Base-by-base conservation (phyloP, 345 rosid species). In the Trapa incisa region DNA sequence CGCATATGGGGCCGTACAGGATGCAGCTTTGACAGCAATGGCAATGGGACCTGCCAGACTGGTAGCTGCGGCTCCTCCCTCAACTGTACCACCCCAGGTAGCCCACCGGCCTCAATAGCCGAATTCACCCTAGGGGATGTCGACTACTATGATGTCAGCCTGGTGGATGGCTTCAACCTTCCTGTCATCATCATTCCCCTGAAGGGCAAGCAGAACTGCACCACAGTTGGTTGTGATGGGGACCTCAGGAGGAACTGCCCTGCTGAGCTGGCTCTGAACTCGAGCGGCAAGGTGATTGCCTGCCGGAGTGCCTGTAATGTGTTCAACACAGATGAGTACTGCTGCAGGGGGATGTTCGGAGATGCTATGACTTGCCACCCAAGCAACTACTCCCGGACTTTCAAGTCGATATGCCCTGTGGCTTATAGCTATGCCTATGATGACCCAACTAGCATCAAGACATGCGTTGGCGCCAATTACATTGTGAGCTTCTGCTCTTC, bases 1-100 rank as follows among this genome's bases (percentile, higher is more conserved):
- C 81, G 92, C 54, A 81, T 84, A 60, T 87, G 92, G 92, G 89
- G 82, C 32, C 67, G 92, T 47, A 84, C 92, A 1, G 82, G 82
- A 32, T 87, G 89, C 72, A 47, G 62, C 5, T 84, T 87, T 6
- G 76, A 80, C 45, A 67, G 73, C 39, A 77, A 66, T 11, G 80
- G 79, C 37, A 68, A n/a, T 0, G 82, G 81, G 17, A 17, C 78
- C 2, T 87, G 89, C 72, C 84, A 78, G 57, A 84, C 89, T 2
- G 89, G 89, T 8, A 62, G 73, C 50, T 87, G 89, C 45, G 89
- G 85, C 37, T 52, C 74, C 39, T 71, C 80, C 56, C 16, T 83
- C 5, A 82, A 85, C 45, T 87, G 89, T 62, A 74, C 83, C 1
- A 72, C 43, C 14, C 65, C 86, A 1, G 86, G 92, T 1, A 79